phyloP scores from a whole-genome alignment of 345 rosid genomes.

The Chamaenerion angustifolium region DNA sequence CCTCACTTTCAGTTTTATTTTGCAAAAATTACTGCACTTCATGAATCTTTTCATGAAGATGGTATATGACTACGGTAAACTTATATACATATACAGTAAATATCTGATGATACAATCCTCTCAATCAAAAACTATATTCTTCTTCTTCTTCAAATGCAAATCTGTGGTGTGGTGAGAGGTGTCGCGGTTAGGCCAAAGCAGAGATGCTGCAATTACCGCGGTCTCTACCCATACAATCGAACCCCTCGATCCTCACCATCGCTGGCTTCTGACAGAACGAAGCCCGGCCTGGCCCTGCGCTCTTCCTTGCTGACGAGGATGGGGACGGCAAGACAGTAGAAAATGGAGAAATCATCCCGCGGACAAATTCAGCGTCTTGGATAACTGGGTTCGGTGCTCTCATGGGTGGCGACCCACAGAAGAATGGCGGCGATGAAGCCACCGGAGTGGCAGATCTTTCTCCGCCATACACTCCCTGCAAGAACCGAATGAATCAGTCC shows the following conservation, averaged over 20 bases:
- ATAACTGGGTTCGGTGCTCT: conserved; percentile 15
- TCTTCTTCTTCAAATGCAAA: not conserved
- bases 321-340: conserved; percentile 5
- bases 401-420: conserved; percentile 16
- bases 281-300: conserved; percentile 9
- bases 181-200: conserved; percentile 7
- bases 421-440: conserved; percentile 17
- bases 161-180: too few species aligned
- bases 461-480: conserved; percentile 13
- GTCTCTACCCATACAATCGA: conserved; percentile 14
- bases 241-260: conserved; percentile 14
- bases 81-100: too few species aligned
- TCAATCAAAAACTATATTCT: not conserved
- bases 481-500: not conserved
- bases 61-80: too few species aligned
- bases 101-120: too few species aligned
- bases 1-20: not conserved
- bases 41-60: too few species aligned
- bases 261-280: conserved; percentile 11
- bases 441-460: conserved; percentile 9
- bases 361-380: conserved; percentile 14
- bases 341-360: conserved; percentile 2
- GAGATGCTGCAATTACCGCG: conserved; percentile 15
- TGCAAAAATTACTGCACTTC: not conserved
- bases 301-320: conserved; percentile 3